phyloP scores from a whole-genome alignment of 257 asterid species.

The Solanum bulbocastanum region DNA sequence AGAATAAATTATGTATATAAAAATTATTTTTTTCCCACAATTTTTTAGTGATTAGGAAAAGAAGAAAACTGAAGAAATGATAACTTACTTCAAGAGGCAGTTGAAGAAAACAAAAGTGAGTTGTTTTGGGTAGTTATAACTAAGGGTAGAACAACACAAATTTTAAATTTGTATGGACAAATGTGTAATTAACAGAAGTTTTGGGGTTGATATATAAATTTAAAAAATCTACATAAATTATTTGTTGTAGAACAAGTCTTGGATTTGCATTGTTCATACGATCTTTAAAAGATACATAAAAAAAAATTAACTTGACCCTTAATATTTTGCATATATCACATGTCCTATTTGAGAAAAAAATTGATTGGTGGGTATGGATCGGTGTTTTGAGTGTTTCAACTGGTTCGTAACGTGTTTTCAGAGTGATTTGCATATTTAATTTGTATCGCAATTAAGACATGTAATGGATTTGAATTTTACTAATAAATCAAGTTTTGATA shows the following conservation, averaged over 20 bases:
- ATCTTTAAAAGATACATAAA: not conserved
- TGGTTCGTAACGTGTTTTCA: fast-evolving
- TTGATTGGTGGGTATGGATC: not conserved
- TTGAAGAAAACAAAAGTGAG: conserved; percentile 7
- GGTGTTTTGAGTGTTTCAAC: not conserved
- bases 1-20: not conserved
- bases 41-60: not conserved
- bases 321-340: not conserved
- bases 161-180: not conserved
- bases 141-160: not conserved
- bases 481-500: not conserved
- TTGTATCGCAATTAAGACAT: not conserved
- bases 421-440: not conserved
- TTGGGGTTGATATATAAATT: not conserved
- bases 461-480: not conserved
- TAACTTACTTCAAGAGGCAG: conserved; percentile 1
- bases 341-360: not conserved
- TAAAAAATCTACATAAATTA: not conserved
- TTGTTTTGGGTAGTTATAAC: conserved; percentile 49
- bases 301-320: not conserved
- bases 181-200: not conserved
- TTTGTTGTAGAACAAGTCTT: not conserved
- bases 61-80: not conserved
- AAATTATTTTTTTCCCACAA: not conserved
- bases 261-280: not conserved